Evolutionary conservation across 306 rosid species (phyloP).

Genomic region (Cercis canadensis): DNA sequence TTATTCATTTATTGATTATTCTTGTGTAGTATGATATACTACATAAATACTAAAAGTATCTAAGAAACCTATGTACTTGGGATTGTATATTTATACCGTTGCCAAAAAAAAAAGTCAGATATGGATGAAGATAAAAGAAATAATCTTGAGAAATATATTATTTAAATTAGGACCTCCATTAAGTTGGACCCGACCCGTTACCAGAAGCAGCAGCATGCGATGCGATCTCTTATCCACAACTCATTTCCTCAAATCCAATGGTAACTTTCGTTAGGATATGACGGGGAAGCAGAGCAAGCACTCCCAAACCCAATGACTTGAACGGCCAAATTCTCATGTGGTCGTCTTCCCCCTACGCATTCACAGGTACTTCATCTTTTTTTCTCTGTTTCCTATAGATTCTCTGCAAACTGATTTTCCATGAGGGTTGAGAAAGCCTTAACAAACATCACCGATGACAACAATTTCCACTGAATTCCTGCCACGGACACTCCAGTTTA

Average conservation of each 20-base stretch:
- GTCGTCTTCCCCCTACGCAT: background rate
- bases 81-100: too few relatives aligned
- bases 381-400: background rate
- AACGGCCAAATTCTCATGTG: background rate
- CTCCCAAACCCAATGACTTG: background rate
- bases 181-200: too few relatives aligned
- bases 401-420: constrained; percentile 22
- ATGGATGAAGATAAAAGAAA: too few relatives aligned
- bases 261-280: constrained; percentile 1
- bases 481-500: constrained; percentile 49
- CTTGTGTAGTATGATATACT: too few relatives aligned
- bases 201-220: background rate
- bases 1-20: too few relatives aligned
- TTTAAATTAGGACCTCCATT: too few relatives aligned
- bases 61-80: too few relatives aligned
- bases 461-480: constrained; percentile 69
- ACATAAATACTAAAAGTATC: too few relatives aligned
- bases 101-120: too few relatives aligned
- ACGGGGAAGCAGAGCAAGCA: background rate
- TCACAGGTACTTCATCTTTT: constrained; percentile 11
- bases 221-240: constrained; percentile 46
- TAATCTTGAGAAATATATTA: too few relatives aligned
- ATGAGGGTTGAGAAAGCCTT: constrained; percentile 26
- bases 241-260: background rate
- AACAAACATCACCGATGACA: constrained; percentile 49